Conservation (phyloP, 2,329 filamentous ascomycete species). For the Verticillium tricorpus region DNA sequence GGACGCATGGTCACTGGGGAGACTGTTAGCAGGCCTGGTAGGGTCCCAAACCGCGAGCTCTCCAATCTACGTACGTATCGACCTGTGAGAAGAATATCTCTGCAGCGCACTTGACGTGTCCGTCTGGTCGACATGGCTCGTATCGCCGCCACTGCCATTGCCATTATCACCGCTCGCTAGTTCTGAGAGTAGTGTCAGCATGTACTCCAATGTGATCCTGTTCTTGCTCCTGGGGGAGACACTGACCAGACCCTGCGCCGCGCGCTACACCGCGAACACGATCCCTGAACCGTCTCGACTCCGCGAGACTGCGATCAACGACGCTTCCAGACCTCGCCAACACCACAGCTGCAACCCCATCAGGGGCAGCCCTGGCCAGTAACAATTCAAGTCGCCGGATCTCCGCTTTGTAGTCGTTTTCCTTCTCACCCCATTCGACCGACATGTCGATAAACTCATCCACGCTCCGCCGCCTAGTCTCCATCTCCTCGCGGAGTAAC, state of each 20-base stretch:
- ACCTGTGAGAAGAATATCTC: neutral
- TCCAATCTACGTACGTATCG: neutral
- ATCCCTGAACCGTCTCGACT: conserved; percentile 24
- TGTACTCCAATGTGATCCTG: neutral
- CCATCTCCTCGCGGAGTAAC: conserved; percentile 6
- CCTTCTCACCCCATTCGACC: conserved; percentile 32
- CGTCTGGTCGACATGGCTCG: neutral
- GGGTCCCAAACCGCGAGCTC: neutral
- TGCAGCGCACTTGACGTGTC: neutral
- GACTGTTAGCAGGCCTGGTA: neutral
- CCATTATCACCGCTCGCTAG: neutral
- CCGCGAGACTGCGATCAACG: conserved; percentile 28
- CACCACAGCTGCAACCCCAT: conserved; percentile 39
- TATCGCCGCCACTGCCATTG: neutral
- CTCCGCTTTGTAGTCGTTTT: conserved; percentile 31
- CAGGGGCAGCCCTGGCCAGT: conserved; percentile 26
- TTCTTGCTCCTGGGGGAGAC: neutral
- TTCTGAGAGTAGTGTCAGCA: neutral
- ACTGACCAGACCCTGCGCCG: conserved; percentile 4
- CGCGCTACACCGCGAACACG: conserved; percentile 21
- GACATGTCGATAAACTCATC: conserved; percentile 29
- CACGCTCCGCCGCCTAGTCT: conserved; percentile 17
- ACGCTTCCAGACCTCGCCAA: conserved; percentile 37
- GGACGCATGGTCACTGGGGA: neutral
- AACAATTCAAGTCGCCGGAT: conserved; percentile 34